Evolutionary conservation across 331 rosid species (phyloP).

Genomic region (Malus hybrid): DNA sequence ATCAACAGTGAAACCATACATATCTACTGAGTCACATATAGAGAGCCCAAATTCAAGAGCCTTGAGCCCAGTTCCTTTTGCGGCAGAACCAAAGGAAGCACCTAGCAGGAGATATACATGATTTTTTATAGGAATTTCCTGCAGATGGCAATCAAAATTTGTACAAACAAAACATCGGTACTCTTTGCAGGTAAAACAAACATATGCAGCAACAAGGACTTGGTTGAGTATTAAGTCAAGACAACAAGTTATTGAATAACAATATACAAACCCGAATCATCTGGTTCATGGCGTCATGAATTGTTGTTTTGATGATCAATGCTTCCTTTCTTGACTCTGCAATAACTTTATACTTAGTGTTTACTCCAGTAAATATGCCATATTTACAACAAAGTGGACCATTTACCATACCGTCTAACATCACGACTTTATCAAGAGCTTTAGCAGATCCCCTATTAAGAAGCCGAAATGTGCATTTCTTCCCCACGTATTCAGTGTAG

Average conservation of each 20-base stretch:
- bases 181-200: not conserved
- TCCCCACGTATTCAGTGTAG: conserved; percentile 75
- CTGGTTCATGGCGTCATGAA: conserved; percentile 88
- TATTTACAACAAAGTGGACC: conserved; percentile 3
- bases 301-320: conserved; percentile 81
- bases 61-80: conserved; percentile 98
- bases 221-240: not conserved
- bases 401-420: conserved; percentile 68
- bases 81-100: conserved; percentile 95
- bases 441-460: conserved; percentile 96
- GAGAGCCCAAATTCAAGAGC: conserved; percentile 98
- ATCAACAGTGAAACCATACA: conserved; percentile 98
- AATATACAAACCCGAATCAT: conserved; percentile 63
- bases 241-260: not conserved
- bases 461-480: conserved; percentile 84
- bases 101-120: conserved; percentile 94
- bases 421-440: conserved; percentile 89
- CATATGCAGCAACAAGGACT: not conserved
- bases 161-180: not conserved
- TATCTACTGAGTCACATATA: conserved; percentile 89
- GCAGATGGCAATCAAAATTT: conserved; percentile 29
- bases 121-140: conserved; percentile 87
- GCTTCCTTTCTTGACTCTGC: conserved; percentile 89
- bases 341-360: conserved; percentile 25
- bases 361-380: conserved; percentile 11